Percentiles rank a stretch among this genome's conserved stretches.
phyloP scores from a whole-genome alignment of 768 basidiomycete genomes.

The Xerocomellus dryophilus region DNA sequence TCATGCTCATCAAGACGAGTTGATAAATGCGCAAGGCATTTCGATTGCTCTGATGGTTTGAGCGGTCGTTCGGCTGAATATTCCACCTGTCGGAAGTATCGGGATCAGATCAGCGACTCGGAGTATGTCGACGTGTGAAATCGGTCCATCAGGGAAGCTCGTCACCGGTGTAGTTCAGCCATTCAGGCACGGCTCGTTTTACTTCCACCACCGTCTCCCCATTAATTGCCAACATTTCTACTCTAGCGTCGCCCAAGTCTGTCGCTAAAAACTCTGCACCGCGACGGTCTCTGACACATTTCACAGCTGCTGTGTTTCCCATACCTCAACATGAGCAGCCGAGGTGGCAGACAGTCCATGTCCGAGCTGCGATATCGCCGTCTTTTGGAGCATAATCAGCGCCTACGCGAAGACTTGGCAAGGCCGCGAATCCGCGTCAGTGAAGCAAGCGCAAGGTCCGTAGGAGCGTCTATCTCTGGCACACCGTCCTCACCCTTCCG shows the following conservation, averaged over 20 bases:
- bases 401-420: slow-evolving; percentile 68
- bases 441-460: slow-evolving; percentile 67
- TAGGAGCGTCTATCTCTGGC: slow-evolving; percentile 6
- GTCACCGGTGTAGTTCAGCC: not conserved
- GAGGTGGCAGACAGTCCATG: slow-evolving; percentile 69
- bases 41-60: too few species aligned
- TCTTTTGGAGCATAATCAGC: slow-evolving; percentile 70
- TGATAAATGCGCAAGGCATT: too few species aligned
- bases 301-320: not conserved
- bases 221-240: not conserved
- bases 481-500: slow-evolving; percentile 3
- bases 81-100: too few species aligned
- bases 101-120: too few species aligned
- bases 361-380: slow-evolving; percentile 80
- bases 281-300: not conserved
- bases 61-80: too few species aligned
- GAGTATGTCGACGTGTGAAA: slow-evolving; percentile 28
- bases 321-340: slow-evolving; percentile 49
- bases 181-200: slow-evolving; percentile 5
- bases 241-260: slow-evolving; percentile 1
- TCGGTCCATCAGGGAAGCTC: slow-evolving; percentile 1
- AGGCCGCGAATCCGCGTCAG: slow-evolving; percentile 69
- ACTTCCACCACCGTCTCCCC: slow-evolving; percentile 8
- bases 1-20: too few species aligned
- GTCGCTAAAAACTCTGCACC: not conserved